Evolutionary conservation across 1,139 yeast species (phyloP), one percentile per base, ranked within the genome.

Genomic region (Kluyveromyces sp.): DNA sequence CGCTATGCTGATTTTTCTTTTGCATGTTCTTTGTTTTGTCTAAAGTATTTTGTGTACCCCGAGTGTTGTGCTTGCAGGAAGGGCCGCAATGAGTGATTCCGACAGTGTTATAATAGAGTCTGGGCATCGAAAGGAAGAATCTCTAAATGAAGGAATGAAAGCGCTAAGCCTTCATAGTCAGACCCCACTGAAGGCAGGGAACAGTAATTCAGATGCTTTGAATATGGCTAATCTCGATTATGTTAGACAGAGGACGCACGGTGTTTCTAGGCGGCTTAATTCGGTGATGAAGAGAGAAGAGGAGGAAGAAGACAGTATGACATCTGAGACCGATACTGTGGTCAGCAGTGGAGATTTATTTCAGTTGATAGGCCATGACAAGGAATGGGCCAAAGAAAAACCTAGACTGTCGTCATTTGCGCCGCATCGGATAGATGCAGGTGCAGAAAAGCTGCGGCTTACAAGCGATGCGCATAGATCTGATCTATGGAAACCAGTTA

Each of bases 401-500:
- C 26, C 18, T n/a, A 22, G 29, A 15, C 20, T 36, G 16, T 50
- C 53, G 4, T 41, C 54, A 6, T 66, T 63, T 33, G 22, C 62
- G 18, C 66, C 63, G 38, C 54, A 55, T 15, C 26, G 26, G 6
- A 22, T 9, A 9, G 26, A 22, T 22, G 9, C 26, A 6, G 26
- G 9, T 9, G 26, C 26, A 9, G 26, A 22, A 6, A 22, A 22
- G 26, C 26, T 22, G 26, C 26, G 26, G 26, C 8, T 22, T 6
- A 9, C 8, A 22, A 22, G 26, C 9, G 9, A 22, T 9, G 26
- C 26, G 9, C 26, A 22, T 6, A 22, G 26, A 22, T 22, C 26
- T 6, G 26, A 22, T 22, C 8, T 6, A 6, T 22, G 26, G 26
- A 22, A 22, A 22, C 26, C 26, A 22, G 9, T 22, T 6, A 9